Base-by-base conservation (phyloP, 805 yeast species). In the Monosporozyma aerobia region DNA sequence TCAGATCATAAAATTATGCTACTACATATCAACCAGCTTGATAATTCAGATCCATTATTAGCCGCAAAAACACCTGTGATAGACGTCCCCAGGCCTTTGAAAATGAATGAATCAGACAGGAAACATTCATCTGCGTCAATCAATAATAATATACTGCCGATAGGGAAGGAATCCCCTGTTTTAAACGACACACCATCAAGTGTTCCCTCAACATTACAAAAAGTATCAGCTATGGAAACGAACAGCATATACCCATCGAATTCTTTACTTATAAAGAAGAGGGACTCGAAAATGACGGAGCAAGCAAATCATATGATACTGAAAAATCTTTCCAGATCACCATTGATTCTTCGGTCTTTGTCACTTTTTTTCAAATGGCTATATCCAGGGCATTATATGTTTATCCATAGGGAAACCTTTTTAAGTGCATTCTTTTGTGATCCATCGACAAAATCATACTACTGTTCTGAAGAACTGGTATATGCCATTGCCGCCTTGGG, bases 331-430 rank as follows among this genome's bases (percentile, higher is more conserved):
- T 59, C 67, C 14, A 48, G 61, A 27, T 56, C 60, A 25, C 63
- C 67, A n/a, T 41, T 60, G 14, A 58, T 64, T 11, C 47, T 64
- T 11, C 54, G 57, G 19, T 63, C 67, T 4, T 52, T 64, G 19
- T 63, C 68, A 1, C 49, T 58, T 14, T 56, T 80, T 62, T 81
- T 81, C 63, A 75, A 74, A 30, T 79, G 83, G 82, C 76, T 77
- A 57, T 81, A 81, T 53, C 85, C 85, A 5, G 83, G 79, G 60
- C 76, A 78, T 57, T 78, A 78, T 58, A 75, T 76, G 73, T 80
- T 79, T 58, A 74, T 81, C 25, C 80, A 77, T 61, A 65, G 85
- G 52, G 85, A 81, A 58, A 78, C 82, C 0, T 80, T 81, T 59
- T 63, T 81, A 44, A 70, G 72, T 48, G 84, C 81, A 55, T 80